phyloP scores from a whole-genome alignment of 345 rosid species.

The Aegle marmelos region DNA sequence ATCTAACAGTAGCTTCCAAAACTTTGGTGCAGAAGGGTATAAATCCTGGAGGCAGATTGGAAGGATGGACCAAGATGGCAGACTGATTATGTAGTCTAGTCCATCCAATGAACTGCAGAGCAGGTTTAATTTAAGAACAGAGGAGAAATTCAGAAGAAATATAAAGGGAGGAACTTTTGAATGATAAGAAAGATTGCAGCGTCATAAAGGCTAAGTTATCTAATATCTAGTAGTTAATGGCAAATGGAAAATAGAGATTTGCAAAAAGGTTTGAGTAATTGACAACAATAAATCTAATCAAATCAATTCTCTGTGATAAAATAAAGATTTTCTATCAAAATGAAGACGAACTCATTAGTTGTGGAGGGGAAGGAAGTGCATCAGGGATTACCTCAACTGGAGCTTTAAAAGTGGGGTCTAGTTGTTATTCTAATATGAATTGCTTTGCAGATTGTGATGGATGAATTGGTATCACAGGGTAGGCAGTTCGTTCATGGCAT shows the following conservation, averaged over 20 bases:
- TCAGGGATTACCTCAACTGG: not conserved
- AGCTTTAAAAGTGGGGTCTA: not conserved
- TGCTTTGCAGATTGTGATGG: not conserved
- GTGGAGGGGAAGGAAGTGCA: not conserved
- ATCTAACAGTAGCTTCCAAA: not conserved
- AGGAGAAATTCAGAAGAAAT: not conserved
- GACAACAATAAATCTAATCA: not conserved
- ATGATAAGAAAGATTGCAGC: not conserved
- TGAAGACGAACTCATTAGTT: not conserved
- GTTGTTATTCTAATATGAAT: not conserved
- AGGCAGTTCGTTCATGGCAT: not conserved
- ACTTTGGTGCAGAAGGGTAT: not conserved
- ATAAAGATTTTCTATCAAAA: not conserved
- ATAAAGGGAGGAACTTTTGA: not conserved
- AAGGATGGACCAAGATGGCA: not conserved
- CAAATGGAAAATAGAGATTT: not conserved
- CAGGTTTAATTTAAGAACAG: not conserved
- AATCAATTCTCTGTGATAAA: not conserved
- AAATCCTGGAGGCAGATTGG: not conserved
- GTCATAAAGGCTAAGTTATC: not conserved
- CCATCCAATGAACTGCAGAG: not conserved
- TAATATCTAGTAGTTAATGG: not conserved
- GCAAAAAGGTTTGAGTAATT: not conserved
- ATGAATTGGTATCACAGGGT: not conserved
- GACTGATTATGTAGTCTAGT: not conserved